Evolutionary conservation across 495 filamentous ascomycete genomes (phyloP).

Genomic region (Aspergillus saccharolyticus): DNA sequence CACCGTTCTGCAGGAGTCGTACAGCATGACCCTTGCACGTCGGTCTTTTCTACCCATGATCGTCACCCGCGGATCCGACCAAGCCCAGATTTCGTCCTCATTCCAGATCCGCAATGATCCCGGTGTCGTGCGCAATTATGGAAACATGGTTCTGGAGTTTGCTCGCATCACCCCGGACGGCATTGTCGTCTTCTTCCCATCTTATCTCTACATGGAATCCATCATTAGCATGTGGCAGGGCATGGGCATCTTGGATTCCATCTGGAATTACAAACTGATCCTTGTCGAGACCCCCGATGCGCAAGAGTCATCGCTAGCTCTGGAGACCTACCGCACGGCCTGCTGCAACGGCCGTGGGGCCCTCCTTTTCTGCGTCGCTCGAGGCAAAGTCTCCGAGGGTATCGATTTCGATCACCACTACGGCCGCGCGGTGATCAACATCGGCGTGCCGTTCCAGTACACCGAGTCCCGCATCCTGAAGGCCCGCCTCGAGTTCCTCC

Average conservation of each 20-base stretch:
- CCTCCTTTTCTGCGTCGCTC: constrained; percentile 86
- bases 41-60: constrained; percentile 96
- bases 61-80: constrained; percentile 90
- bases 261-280: constrained; percentile 99
- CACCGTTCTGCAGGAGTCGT: constrained; percentile 91
- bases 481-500: constrained; percentile 89
- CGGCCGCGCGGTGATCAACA: constrained; percentile 91
- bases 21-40: constrained; percentile 94
- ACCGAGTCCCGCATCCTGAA: constrained; percentile 97
- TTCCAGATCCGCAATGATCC: constrained; percentile 96
- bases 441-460: constrained; percentile 98
- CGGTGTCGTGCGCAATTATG: constrained; percentile 91
- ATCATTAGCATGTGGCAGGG: constrained; percentile 99
- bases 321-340: constrained; percentile 95
- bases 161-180: constrained; percentile 92
- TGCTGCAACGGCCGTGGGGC: constrained; percentile 96
- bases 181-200: constrained; percentile 98
- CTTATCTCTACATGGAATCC: constrained; percentile 98
- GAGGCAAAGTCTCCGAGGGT: constrained; percentile 94
- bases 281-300: constrained; percentile 96
- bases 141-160: constrained; percentile 87
- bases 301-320: constrained; percentile 90
- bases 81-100: constrained; percentile 80
- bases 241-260: constrained; percentile 93
- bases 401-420: constrained; percentile 99